Base-by-base conservation (phyloP, 768 basidiomycete genomes). In the Calocera viscosa region DNA sequence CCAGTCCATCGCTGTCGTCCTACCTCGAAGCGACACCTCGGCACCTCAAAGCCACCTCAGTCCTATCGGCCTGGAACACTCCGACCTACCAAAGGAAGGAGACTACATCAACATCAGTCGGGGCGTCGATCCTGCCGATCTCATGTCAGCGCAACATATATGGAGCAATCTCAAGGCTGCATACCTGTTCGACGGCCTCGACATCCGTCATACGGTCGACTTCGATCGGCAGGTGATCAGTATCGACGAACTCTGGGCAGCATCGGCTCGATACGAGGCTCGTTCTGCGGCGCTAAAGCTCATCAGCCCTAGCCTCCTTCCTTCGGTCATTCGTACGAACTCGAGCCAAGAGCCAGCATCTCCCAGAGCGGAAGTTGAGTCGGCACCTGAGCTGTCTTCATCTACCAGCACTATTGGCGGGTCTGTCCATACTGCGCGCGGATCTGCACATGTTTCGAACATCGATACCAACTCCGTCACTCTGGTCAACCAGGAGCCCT, bases 1-100 rank as follows among this genome's bases (percentile, higher is more conserved):
- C 26, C 14, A 60, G 22, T 60, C 53, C 53, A 32, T 60, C 53
- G 53, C 53, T 32, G 53, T 60, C 53, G 53, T 60, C 7, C 53
- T 60, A 2, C 53, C 53, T 3, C 53, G 53, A 2, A 60, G 53
- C 53, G 24, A 26, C 30, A 10, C 53, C 8, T 32, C 53, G 11
- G 14, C 53, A 16, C 19, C 53, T 3, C 30, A 2, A 19, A 32
- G 24, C 43, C 19, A 60, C 22, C 53, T 60, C 14, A 60, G 26
- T 60, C 24, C 30, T 16, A 60, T 60, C 5, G 53, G 53, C 7
- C 22, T 22, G 22, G 53, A 60, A 26, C 53, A 60, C 30, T 60
- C 53, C 26, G 53, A 60, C 16, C 53, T 60, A 19, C 53, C 53
- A 2, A 26, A 60, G 22, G 53, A 60, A 32, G 22, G 26, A 2